These are phyloP conservation scores for Lepidium africanum DNA, from an alignment of 345 rosid genomes.

Conservation along the genomic window DNA sequence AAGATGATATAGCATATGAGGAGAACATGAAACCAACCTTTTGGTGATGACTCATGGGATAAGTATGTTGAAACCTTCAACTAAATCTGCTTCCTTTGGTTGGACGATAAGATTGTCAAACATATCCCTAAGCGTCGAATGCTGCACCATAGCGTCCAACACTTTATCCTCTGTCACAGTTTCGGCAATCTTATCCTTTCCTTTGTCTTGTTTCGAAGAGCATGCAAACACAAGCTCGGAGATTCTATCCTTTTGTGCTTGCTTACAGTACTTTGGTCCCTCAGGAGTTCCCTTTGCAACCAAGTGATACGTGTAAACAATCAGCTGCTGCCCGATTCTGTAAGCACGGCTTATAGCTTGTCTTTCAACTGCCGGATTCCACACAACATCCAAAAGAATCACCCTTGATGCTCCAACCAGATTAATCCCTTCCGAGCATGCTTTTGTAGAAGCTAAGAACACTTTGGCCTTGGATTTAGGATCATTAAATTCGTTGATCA, in stretches of 20 bases:
- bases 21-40: background rate
- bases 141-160: constrained; percentile 29
- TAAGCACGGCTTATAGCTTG: constrained; percentile 81
- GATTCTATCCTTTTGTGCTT: constrained; percentile 41
- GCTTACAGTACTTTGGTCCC: constrained; percentile 39
- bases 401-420: constrained; percentile 77
- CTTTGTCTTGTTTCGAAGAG: constrained; percentile 19
- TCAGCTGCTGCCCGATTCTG: constrained; percentile 51
- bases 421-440: constrained; percentile 69
- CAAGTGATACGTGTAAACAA: constrained; percentile 58
- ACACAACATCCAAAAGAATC: constrained; percentile 55
- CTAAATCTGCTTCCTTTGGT: constrained; percentile 31
- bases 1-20: background rate
- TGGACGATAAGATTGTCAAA: constrained; percentile 27
- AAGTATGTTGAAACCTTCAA: constrained; percentile 24
- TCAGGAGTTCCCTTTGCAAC: constrained; percentile 50
- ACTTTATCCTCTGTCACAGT: constrained; percentile 20
- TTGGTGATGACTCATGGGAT: constrained; percentile 17
- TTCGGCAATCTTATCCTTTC: constrained; percentile 20
- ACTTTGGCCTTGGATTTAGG: constrained; percentile 45
- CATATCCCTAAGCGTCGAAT: constrained; percentile 18
- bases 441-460: constrained; percentile 59
- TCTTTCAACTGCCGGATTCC: constrained; percentile 76
- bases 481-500: constrained; percentile 47
- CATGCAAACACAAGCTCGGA: constrained; percentile 46